These are phyloP conservation scores for Cucumis cinereus DNA, from an alignment of 306 rosid genomes.

Conservation along the genomic window DNA sequence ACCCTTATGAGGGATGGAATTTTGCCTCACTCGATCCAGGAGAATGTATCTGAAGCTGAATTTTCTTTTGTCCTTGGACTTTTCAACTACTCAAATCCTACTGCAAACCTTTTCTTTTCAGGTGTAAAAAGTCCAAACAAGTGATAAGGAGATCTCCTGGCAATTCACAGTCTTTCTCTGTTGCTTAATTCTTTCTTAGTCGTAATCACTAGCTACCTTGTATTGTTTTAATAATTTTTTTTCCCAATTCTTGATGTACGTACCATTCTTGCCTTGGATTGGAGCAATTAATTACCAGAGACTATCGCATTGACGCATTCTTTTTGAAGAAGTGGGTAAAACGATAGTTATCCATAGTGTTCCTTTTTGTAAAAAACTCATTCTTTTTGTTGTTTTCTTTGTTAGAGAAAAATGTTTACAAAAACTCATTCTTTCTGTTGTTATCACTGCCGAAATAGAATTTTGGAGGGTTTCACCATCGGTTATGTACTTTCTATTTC, in stretches of 20 bases:
- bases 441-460: not conserved
- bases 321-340: not conserved
- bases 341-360: not conserved
- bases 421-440: not conserved
- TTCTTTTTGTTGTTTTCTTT: not conserved
- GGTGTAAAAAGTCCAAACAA: not conserved
- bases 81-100: not conserved
- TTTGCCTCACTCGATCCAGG: conserved; percentile 1
- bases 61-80: not conserved
- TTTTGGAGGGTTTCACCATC: not conserved
- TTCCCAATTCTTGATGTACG: not conserved
- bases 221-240: not conserved
- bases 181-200: not conserved
- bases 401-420: not conserved
- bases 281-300: not conserved
- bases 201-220: not conserved
- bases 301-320: not conserved
- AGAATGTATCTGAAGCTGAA: not conserved
- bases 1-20: not conserved
- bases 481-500: not conserved
- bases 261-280: not conserved
- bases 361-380: not conserved
- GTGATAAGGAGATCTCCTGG: not conserved
- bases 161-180: not conserved
- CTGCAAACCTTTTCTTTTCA: not conserved